Conservation (phyloP, 2,329 filamentous ascomycete genomes). For the Graphilbum fragrans region DNA sequence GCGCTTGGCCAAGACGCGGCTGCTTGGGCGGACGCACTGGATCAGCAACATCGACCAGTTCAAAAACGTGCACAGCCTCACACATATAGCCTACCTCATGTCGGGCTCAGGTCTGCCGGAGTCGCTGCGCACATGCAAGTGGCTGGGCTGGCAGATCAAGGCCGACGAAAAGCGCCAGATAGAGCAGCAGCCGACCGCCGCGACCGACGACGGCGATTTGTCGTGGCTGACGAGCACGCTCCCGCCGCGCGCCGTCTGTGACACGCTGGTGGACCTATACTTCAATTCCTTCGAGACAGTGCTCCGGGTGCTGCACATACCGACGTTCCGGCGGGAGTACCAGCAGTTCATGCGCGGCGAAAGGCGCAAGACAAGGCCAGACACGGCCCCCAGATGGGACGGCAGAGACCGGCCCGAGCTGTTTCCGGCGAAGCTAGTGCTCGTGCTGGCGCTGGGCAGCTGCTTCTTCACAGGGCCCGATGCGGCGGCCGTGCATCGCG, state of each 20-base stretch:
- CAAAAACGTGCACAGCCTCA: slow-evolving; percentile 12
- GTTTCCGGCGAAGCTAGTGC: slow-evolving; percentile 33
- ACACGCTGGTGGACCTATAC: slow-evolving; percentile 38
- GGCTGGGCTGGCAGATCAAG: slow-evolving; percentile 28
- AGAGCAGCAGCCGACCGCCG: neutral
- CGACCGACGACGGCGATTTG: neutral
- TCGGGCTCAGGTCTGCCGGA: slow-evolving; percentile 9
- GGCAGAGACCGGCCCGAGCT: slow-evolving; percentile 20
- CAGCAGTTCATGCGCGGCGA: slow-evolving; percentile 32
- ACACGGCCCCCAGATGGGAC: neutral
- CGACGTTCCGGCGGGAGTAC: slow-evolving; percentile 40
- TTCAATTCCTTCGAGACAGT: slow-evolving; percentile 40
- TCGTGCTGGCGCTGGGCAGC: slow-evolving; percentile 33
- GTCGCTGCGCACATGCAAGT: slow-evolving; percentile 25
- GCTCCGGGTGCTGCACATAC: slow-evolving; percentile 40
- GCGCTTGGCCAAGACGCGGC: slow-evolving; percentile 10
- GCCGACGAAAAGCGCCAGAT: slow-evolving; percentile 10
- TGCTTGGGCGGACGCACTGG: slow-evolving; percentile 12
- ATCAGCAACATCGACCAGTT: slow-evolving; percentile 11
- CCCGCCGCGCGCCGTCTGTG: no score
- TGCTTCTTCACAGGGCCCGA: slow-evolving; percentile 24
- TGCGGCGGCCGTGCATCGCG: slow-evolving; percentile 2
- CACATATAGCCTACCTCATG: slow-evolving; percentile 17
- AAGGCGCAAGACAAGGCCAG: slow-evolving; percentile 17
- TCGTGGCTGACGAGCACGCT: slow-evolving; percentile 17